Evolutionary conservation across 257 asterid genomes (phyloP).

Genomic region (Solanum chaucha): DNA sequence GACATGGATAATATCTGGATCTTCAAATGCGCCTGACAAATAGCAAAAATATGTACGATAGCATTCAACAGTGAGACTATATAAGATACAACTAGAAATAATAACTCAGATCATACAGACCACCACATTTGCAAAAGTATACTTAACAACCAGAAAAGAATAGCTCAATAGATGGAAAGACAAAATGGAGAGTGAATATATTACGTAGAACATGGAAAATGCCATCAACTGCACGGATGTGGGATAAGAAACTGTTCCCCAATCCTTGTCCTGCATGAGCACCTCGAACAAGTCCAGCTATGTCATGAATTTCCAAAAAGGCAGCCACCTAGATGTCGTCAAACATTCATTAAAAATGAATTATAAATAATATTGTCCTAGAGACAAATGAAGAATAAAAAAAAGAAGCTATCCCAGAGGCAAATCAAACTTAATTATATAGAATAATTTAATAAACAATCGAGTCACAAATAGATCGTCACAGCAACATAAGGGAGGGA

Average conservation of each 20-base stretch:
- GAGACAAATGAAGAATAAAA: not conserved
- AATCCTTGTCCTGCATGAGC: conserved; percentile 98
- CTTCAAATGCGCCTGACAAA: conserved; percentile 85
- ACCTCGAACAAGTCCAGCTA: conserved; percentile 97
- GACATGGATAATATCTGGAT: conserved; percentile 88
- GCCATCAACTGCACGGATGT: conserved; percentile 98
- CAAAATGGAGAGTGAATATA: conserved; percentile 7
- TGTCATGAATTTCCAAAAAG: conserved; percentile 92
- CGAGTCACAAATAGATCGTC: not conserved
- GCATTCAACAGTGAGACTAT: not conserved
- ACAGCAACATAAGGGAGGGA: not conserved
- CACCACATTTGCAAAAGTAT: not conserved
- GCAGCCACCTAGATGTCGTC: conserved; percentile 62
- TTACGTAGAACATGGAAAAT: conserved; percentile 94
- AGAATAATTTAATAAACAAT: not conserved
- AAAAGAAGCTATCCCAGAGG: not conserved
- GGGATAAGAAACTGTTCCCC: conserved; percentile 93
- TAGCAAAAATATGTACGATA: not conserved
- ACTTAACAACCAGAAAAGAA: not conserved
- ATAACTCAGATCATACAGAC: not conserved
- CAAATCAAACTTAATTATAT: not conserved
- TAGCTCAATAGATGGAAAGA: not conserved
- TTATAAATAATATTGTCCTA: not conserved
- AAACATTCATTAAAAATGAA: not conserved
- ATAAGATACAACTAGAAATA: not conserved